Percentiles rank a stretch among this genome's conserved stretches.
These are phyloP conservation scores for Aureobasidium sp. DNA, from an alignment of 2,329 filamentous ascomycete species.

Conservation along the genomic window DNA sequence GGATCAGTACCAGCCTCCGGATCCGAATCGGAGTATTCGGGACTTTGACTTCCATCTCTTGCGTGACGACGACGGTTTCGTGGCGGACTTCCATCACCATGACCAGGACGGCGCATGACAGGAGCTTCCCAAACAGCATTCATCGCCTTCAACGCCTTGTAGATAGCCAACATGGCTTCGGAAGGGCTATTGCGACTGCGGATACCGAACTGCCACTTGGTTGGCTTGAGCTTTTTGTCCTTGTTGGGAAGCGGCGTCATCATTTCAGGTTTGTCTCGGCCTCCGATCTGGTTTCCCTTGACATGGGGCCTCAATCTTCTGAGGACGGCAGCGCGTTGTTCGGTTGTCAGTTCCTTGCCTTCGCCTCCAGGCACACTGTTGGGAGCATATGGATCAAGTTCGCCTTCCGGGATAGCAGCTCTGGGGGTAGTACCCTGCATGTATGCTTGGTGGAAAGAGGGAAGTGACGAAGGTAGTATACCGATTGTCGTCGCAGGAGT, in stretches of 20 bases:
- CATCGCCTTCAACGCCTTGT: constrained; percentile 79
- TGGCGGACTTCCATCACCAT: constrained; percentile 27
- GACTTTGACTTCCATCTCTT: constrained; percentile 22
- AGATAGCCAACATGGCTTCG: constrained; percentile 90
- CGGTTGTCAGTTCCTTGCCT: constrained; percentile 35
- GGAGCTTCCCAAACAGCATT: constrained; percentile 76
- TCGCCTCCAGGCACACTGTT: constrained; percentile 18
- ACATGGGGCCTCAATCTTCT: constrained; percentile 80
- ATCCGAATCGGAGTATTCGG: constrained; percentile 31
- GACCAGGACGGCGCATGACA: constrained; percentile 29
- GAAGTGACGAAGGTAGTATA: constrained; percentile 82
- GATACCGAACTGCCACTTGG: constrained; percentile 97
- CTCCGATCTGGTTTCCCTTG: constrained; percentile 39
- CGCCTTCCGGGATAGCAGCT: constrained; percentile 35
- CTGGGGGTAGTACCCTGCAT: constrained; percentile 57
- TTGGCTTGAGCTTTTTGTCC: constrained; percentile 56
- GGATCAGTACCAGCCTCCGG: constrained; percentile 30
- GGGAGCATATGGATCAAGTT: constrained; percentile 39
- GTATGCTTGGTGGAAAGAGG: constrained; percentile 81
- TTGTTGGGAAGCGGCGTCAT: constrained; percentile 45
- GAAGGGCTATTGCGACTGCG: constrained; percentile 87
- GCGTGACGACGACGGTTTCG: constrained; percentile 22
- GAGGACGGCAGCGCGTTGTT: constrained; percentile 71
- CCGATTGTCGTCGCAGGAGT: constrained; percentile 67
- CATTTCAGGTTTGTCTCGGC: constrained; percentile 39